phyloP scores from a whole-genome alignment of 306 rosid species.

The apple (Malus domestica) region DNA sequence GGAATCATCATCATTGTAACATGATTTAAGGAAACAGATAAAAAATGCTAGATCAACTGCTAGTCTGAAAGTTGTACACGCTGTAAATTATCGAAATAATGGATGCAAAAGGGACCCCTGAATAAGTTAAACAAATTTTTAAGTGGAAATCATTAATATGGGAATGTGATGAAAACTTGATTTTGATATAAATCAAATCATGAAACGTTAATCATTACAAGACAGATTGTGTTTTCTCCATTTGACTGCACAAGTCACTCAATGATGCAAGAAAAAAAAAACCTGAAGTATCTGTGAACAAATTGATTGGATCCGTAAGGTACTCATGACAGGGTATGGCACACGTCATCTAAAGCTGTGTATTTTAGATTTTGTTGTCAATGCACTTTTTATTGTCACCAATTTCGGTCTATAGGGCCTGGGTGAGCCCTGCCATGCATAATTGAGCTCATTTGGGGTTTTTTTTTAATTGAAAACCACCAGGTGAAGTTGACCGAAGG shows the following conservation, averaged over 20 bases:
- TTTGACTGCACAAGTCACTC: neutral
- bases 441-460: neutral
- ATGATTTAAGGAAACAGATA: neutral
- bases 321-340: neutral
- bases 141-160: neutral
- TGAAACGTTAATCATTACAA: neutral
- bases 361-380: neutral
- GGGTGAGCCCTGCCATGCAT: neutral
- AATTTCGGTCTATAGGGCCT: neutral
- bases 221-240: neutral
- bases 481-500: constrained; percentile 96
- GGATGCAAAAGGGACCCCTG: neutral
- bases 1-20: neutral
- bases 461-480: neutral
- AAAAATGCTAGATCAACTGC: neutral
- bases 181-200: neutral
- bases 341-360: neutral
- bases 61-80: neutral
- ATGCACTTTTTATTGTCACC: neutral
- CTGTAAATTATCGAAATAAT: neutral
- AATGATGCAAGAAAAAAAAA: neutral
- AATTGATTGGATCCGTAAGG: neutral
- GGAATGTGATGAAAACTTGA: neutral
- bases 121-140: neutral
- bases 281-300: neutral